A percentile compares a stretch with the other conserved stretches of the same genome.
Conservation (phyloP, 495 filamentous ascomycete genomes). For the Annulohypoxylon bovei region DNA sequence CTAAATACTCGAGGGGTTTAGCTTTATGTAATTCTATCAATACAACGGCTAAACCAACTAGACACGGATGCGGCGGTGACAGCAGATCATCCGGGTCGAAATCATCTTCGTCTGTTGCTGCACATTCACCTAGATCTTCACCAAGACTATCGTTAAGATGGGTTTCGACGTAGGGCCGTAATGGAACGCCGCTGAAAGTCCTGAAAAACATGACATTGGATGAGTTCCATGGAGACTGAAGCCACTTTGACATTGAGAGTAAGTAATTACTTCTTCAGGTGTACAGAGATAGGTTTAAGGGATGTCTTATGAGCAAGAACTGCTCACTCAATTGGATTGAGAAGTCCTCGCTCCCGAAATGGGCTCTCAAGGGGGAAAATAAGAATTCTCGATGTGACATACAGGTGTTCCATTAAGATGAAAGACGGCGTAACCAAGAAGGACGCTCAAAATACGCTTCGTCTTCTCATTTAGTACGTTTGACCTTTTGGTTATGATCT, state of each 20-base stretch:
- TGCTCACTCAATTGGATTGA: too few relatives aligned
- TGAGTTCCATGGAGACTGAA: not conserved
- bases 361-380: too few relatives aligned
- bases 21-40: constrained; percentile 3
- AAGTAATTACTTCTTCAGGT: not conserved
- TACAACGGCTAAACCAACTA: not conserved
- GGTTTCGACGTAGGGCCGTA: not conserved
- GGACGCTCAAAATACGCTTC: not conserved
- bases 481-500: not conserved
- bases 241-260: not conserved
- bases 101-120: not conserved
- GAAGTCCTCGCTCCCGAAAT: too few relatives aligned
- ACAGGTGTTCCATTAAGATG: constrained; percentile 1
- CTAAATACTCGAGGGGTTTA: not conserved
- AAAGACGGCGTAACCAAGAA: not conserved
- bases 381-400: not conserved
- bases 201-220: not conserved
- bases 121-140: too few relatives aligned
- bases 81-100: not conserved
- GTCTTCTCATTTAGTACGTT: not conserved
- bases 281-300: too few relatives aligned
- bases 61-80: not conserved
- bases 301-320: too few relatives aligned
- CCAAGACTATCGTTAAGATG: not conserved
- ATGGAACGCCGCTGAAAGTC: not conserved